These are phyloP conservation scores for Aspergillus eucalypticola DNA, from an alignment of 2,329 filamentous ascomycete genomes.

Conservation along the genomic window DNA sequence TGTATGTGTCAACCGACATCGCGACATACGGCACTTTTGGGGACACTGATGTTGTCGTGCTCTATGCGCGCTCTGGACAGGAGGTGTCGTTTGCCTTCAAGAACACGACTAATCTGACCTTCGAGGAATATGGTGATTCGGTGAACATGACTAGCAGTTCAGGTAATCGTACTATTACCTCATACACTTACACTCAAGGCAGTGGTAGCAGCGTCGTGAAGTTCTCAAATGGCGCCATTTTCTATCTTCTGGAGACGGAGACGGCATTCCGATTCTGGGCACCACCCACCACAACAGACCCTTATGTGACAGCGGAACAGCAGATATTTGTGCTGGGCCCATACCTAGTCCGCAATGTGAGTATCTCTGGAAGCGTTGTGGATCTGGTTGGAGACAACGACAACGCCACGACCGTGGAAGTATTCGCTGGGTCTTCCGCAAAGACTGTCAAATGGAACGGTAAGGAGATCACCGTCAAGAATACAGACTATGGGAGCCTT, in stretches of 20 bases:
- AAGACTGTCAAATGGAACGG: slow-evolving; percentile 52
- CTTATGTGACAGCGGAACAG: slow-evolving; percentile 47
- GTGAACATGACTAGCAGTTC: slow-evolving; percentile 29
- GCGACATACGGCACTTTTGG: slow-evolving; percentile 45
- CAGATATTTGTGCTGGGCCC: slow-evolving; percentile 51
- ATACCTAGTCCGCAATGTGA: slow-evolving; percentile 48
- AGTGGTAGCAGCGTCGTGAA: slow-evolving; percentile 50
- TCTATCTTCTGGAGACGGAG: slow-evolving; percentile 55
- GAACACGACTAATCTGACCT: slow-evolving; percentile 36
- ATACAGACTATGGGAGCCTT: slow-evolving; percentile 50
- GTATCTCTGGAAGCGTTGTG: slow-evolving; percentile 35
- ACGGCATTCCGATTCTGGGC: slow-evolving; percentile 61
- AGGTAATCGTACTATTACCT: slow-evolving; percentile 29
- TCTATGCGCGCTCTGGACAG: slow-evolving; percentile 54
- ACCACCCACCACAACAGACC: slow-evolving; percentile 49
- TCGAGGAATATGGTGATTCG: slow-evolving; percentile 45
- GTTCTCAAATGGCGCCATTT: slow-evolving; percentile 52
- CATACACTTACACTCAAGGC: slow-evolving; percentile 52
- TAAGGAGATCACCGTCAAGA: slow-evolving; percentile 35
- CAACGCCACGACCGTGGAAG: slow-evolving; percentile 39
- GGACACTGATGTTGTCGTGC: slow-evolving; percentile 47
- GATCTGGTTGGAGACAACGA: slow-evolving; percentile 45
- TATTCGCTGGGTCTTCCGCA: slow-evolving; percentile 24
- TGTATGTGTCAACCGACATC: slow-evolving; percentile 56
- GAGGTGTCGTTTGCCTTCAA: slow-evolving; percentile 54